phyloP scores from a whole-genome alignment of 768 basidiomycete genomes.

The Pleurotus citrinopileatus region DNA sequence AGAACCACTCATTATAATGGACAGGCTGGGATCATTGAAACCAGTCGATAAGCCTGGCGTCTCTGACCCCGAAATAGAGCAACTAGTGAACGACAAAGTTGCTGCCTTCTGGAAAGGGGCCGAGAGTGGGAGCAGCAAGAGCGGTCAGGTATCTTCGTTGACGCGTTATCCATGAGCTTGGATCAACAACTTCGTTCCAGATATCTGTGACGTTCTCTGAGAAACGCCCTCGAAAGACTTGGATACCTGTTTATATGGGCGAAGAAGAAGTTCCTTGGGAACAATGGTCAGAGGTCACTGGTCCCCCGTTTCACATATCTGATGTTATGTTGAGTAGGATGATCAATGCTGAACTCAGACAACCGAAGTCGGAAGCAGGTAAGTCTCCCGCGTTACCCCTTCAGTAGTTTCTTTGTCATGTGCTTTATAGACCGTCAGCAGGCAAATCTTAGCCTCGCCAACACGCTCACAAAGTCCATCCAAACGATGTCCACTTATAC shows the following conservation, averaged over 20 bases:
- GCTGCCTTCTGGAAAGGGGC: constrained; percentile 77
- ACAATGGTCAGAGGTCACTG: constrained; percentile 54
- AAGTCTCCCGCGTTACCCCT: neutral
- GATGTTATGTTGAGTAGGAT: constrained; percentile 42
- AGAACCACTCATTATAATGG: constrained; percentile 15
- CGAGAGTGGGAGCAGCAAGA: constrained; percentile 58
- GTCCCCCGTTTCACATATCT: neutral
- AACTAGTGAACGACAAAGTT: constrained; percentile 72
- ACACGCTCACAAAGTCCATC: constrained; percentile 63
- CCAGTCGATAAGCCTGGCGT: constrained; percentile 63
- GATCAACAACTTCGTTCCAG: constrained; percentile 29
- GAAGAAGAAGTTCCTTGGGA: constrained; percentile 90
- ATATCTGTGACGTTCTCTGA: constrained; percentile 76
- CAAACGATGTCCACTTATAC: constrained; percentile 74
- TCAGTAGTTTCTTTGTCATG: neutral
- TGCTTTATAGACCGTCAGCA: constrained; percentile 36
- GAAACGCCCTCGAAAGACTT: constrained; percentile 72
- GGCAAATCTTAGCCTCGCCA: constrained; percentile 56
- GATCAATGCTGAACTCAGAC: constrained; percentile 76
- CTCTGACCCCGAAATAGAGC: constrained; percentile 68
- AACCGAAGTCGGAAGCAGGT: constrained; percentile 67
- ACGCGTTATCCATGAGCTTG: neutral
- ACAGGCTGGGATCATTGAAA: neutral
- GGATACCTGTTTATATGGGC: constrained; percentile 68
- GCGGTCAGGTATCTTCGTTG: constrained; percentile 56